Evolutionary conservation across 768 basidiomycete species (phyloP), one percentile per base, ranked within the genome.

Genomic region (Boletellus emodensis): DNA sequence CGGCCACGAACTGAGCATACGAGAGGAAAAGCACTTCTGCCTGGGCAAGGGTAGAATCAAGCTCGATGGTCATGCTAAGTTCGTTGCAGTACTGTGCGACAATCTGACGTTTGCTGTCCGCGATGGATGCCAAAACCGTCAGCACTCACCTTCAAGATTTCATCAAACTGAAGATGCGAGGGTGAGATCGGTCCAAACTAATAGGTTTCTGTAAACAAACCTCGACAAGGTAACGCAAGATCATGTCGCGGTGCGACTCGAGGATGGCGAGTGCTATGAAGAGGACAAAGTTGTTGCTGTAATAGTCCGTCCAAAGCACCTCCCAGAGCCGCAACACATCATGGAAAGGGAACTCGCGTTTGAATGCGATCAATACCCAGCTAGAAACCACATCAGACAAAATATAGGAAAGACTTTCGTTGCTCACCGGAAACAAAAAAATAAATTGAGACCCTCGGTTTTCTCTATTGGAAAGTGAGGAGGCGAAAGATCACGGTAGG

Each of bases 21-120:
- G 93, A 93, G 2, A 95, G 77, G 77, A 91, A 98, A 18, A 99
- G 78, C 14, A 98, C 94, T 69, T 99, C 96, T 10, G 95, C 96
- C 71, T 98, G 96, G 0, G 92, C 87, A 9, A 99, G 80, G 17
- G 96, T 95, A 1, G 86, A 83, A 65, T 96, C 88, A n/a, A 98
- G 80, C 65, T 98, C 96, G 58, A 99, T 95, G 45, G 93, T 91
- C 86, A 92, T 92, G 70, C 87, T 90, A 54, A 95, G 82, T 60
- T 95, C 91, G 62, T 94, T 95, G 74, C 90, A 91, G 61, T 94
- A 96, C 85, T 63, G 35, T 12, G 32, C 87, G 57, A 32, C 39
- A 30, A 52, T 28, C 28, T 51, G 2, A 28, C 6, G 37, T 46
- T 59, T 18, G 49, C 46, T 22, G 43, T 46, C 32, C 45, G 9